phyloP scores from a whole-genome alignment of 106 monocot species.

The Iris macrosiphon region DNA sequence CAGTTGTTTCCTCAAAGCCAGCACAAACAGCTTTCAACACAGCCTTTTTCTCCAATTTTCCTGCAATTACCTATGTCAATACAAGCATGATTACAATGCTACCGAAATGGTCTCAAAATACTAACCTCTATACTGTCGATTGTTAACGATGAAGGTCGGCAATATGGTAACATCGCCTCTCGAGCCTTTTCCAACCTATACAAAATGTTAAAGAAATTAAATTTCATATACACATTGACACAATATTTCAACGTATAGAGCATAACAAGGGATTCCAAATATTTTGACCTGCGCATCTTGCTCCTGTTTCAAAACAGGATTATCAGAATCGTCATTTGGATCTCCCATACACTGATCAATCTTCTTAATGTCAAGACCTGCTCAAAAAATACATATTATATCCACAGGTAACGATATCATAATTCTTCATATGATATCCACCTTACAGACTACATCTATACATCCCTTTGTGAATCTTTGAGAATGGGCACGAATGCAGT shows the following conservation, averaged over 20 bases:
- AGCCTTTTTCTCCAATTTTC: slow-evolving; percentile 89
- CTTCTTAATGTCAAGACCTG: slow-evolving; percentile 60
- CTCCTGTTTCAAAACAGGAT: slow-evolving; percentile 65
- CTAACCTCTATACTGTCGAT: slow-evolving; percentile 90
- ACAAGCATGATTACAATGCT: neutral
- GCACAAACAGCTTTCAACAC: slow-evolving; percentile 91
- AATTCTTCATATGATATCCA: too few relatives aligned
- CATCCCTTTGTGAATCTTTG: too few relatives aligned
- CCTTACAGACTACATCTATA: too few relatives aligned
- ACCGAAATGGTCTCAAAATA: slow-evolving; percentile 1
- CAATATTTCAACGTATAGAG: too few relatives aligned
- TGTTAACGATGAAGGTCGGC: slow-evolving; percentile 88
- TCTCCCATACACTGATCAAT: slow-evolving; percentile 77
- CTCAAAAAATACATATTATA: too few relatives aligned
- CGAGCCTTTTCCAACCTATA: slow-evolving; percentile 88
- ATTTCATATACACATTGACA: too few relatives aligned
- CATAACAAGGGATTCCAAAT: too few relatives aligned
- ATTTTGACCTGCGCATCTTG: slow-evolving; percentile 94
- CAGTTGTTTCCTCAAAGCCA: slow-evolving; percentile 97
- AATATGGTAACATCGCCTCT: slow-evolving; percentile 99
- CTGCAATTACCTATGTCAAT: slow-evolving; percentile 30
- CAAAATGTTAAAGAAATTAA: neutral
- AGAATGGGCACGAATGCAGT: too few relatives aligned
- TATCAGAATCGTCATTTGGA: slow-evolving; percentile 59
- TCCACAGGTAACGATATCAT: too few relatives aligned